Evolutionary conservation across 2,329 filamentous ascomycete species (phyloP).

Genomic region (Akanthomyces lecanii): DNA sequence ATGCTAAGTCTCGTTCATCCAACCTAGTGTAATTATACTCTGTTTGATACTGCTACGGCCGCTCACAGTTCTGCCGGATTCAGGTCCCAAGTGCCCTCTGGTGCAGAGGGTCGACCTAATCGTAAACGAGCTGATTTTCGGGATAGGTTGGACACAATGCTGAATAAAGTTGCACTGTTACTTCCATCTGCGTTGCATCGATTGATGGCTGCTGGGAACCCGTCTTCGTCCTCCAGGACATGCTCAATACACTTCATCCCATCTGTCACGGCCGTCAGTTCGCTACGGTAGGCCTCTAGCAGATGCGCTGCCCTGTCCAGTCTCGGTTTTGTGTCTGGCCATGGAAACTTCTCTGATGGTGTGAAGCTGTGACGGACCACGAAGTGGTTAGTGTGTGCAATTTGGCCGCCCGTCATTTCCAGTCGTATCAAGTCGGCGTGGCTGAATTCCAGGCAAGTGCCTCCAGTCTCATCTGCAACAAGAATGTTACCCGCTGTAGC

Average conservation of each 20-base stretch:
- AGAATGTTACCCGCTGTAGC: slow-evolving; percentile 4
- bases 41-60: too few species aligned
- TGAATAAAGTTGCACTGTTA: not conserved
- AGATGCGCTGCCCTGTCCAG: not conserved
- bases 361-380: not conserved
- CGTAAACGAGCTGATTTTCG: not conserved
- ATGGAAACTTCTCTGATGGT: not conserved
- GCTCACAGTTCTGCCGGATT: not conserved
- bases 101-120: not conserved
- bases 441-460: slow-evolving; percentile 3
- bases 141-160: not conserved
- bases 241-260: not conserved
- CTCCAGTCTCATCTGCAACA: slow-evolving; percentile 6
- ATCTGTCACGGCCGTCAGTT: not conserved
- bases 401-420: not conserved
- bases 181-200: not conserved
- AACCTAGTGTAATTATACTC: too few species aligned
- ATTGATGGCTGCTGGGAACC: slow-evolving; percentile 2
- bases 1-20: too few species aligned
- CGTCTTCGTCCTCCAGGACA: not conserved
- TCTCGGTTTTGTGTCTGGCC: not conserved
- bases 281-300: not conserved
- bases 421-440: not conserved
- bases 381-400: slow-evolving; percentile 12
- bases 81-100: not conserved